phyloP scores from a whole-genome alignment of 805 yeast genomes.

The Cyberlindnera xylosilytica region DNA sequence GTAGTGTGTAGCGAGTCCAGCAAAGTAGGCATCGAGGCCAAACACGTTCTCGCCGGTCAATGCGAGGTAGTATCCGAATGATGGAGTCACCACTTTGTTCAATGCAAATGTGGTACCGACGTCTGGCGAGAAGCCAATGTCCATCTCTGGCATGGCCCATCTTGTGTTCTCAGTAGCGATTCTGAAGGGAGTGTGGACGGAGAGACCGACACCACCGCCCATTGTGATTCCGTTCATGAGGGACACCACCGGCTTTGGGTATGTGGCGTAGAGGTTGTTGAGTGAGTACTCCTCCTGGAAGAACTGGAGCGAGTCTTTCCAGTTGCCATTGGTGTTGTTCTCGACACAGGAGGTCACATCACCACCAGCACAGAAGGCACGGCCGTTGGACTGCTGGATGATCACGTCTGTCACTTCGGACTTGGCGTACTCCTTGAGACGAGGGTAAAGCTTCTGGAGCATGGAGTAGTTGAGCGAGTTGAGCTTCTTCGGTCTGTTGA shows the following conservation, averaged over 20 bases:
- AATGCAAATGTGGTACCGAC: slow-evolving; percentile 92
- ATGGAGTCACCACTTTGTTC: slow-evolving; percentile 70
- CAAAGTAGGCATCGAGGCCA: slow-evolving; percentile 77
- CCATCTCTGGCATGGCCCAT: slow-evolving; percentile 98
- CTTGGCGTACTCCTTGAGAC: slow-evolving; percentile 74
- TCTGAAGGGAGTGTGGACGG: slow-evolving; percentile 89
- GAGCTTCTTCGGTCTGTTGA: slow-evolving; percentile 79
- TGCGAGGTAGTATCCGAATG: slow-evolving; percentile 81
- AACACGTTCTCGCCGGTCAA: slow-evolving; percentile 76
- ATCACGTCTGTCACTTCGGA: slow-evolving; percentile 61
- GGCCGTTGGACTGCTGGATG: slow-evolving; percentile 59
- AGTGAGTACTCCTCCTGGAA: slow-evolving; percentile 80
- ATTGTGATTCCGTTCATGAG: slow-evolving; percentile 89
- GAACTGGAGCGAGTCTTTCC: slow-evolving; percentile 53
- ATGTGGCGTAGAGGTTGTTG: slow-evolving; percentile 77
- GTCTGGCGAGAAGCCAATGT: slow-evolving; percentile 94
- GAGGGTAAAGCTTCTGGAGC: slow-evolving; percentile 68
- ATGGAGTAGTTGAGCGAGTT: slow-evolving; percentile 80
- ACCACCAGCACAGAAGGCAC: slow-evolving; percentile 91
- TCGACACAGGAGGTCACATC: slow-evolving; percentile 83
- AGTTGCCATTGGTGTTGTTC: slow-evolving; percentile 46
- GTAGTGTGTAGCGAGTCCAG: slow-evolving; percentile 90
- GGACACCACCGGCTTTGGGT: slow-evolving; percentile 81
- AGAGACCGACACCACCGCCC: slow-evolving; percentile 97
- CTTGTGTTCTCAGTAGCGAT: slow-evolving; percentile 88